A percentile compares a stretch with the other conserved stretches of the same genome.
These are phyloP conservation scores for Panus rudis DNA, from an alignment of 768 basidiomycete species.

Conservation along the genomic window DNA sequence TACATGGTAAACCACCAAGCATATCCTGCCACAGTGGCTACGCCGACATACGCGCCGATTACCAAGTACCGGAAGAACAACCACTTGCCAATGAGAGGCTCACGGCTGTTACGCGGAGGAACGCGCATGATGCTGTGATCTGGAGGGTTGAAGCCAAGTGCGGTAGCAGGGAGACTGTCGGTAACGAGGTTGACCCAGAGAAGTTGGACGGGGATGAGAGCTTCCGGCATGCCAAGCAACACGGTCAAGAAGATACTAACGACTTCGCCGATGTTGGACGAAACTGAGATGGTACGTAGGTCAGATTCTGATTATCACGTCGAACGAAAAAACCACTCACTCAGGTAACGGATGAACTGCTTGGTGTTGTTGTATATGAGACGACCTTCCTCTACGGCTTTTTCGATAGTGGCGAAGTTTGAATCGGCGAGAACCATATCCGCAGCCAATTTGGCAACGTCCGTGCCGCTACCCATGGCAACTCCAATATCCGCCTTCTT, in stretches of 20 bases:
- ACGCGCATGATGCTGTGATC: slow-evolving; percentile 97
- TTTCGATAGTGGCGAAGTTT: slow-evolving; percentile 95
- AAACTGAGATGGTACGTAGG: slow-evolving; percentile 41
- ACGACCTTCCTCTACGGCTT: slow-evolving; percentile 94
- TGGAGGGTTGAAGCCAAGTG: slow-evolving; percentile 95
- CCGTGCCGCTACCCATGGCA: slow-evolving; percentile 98
- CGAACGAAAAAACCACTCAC: slow-evolving; percentile 35
- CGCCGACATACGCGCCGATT: slow-evolving; percentile 89
- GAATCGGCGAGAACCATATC: slow-evolving; percentile 98
- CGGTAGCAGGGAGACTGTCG: slow-evolving; percentile 93
- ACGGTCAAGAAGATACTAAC: slow-evolving; percentile 97
- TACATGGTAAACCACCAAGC: slow-evolving; percentile 99
- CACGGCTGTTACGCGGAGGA: slow-evolving; percentile 83
- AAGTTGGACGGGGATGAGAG: slow-evolving; percentile 93
- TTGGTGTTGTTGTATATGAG: slow-evolving; percentile 99
- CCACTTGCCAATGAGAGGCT: slow-evolving; percentile 90
- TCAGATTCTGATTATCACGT: not conserved
- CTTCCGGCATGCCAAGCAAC: slow-evolving; percentile 98
- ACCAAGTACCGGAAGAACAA: slow-evolving; percentile 94
- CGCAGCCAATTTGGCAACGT: slow-evolving; percentile 95
- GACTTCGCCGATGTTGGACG: slow-evolving; percentile 96
- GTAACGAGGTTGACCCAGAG: slow-evolving; percentile 99
- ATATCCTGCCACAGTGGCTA: slow-evolving; percentile 94
- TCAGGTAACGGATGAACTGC: slow-evolving; percentile 98
- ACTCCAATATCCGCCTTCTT: slow-evolving; percentile 98